Base-by-base conservation (phyloP, 2,329 filamentous ascomycete species). In the Remersonia thermophila region DNA sequence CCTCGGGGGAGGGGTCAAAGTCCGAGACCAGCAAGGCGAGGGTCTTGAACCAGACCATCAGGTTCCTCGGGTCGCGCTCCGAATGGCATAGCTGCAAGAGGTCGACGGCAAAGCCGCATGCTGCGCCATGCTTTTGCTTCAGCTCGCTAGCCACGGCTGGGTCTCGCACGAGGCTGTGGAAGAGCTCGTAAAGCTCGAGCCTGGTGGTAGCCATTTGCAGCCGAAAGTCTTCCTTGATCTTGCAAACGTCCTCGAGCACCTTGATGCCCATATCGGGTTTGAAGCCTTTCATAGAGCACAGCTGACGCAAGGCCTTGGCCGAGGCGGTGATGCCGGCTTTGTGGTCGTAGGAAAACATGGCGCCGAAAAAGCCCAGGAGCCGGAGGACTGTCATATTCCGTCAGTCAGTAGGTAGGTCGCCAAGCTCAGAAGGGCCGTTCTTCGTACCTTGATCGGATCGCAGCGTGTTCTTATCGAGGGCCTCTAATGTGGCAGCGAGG, bases 341-440 rank as follows among this genome's bases (percentile, higher is more conserved):
- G 54, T 73, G 69, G 43, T 75, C 71, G 36, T 69, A 65, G 2
- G 67, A 67, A 44, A 74, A 75, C 60, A 75, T 70, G 39, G 67
- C 65, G 11, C 66, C 65, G 38, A 76, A 76, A 55, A 74, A 76
- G 26, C 58, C 57, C 17, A 72, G 44, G 7, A 57, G 48, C 3
- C 47, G 48, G 12, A 51, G 45, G 23, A 55, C 52, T 51, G 35
- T n/a, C n/a, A n/a, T n/a, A 10, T 33, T 30, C 12, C 30, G 27
- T 10, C 20, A 17, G 20, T 13, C n/a, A n/a, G n/a, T 33, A 3
- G 17, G 25, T 27, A 27, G 10, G 17, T 13, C 7, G 27, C 7
- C 3, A 7, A 3, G 26, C 3, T 7, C 2, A 3, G 15, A 7
- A 2, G 15, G 35, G 5, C 16, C 13, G 18, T 2, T 23, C 20